A percentile compares a stretch with the other conserved stretches of the same genome.
Conservation (phyloP, 306 rosid species). For the Citrullus colocynthis region DNA sequence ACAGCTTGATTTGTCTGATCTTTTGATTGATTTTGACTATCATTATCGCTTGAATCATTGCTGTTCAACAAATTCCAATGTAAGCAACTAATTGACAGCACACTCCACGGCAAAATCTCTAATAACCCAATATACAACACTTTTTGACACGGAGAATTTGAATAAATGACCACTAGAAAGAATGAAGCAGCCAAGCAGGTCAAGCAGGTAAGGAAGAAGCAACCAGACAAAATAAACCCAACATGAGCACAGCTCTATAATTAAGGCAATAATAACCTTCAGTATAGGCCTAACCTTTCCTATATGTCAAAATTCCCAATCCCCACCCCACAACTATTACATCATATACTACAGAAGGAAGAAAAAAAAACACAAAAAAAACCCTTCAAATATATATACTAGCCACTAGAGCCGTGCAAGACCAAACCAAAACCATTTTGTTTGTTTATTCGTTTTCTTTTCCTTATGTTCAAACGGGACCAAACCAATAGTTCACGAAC, state of each 20-base stretch:
- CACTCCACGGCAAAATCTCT: background rate
- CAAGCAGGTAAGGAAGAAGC: background rate
- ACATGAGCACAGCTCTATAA: background rate
- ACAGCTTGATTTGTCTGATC: conserved; percentile 20
- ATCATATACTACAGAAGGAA: background rate
- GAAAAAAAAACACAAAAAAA: background rate
- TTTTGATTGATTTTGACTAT: conserved; percentile 19
- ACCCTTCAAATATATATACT: background rate
- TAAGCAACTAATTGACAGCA: conserved; percentile 23
- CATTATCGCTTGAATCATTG: conserved; percentile 22
- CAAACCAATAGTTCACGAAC: background rate
- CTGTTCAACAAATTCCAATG: conserved; percentile 32
- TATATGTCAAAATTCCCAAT: background rate
- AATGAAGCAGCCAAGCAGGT: too few relatives aligned
- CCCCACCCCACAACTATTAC: background rate
- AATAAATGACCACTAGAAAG: background rate
- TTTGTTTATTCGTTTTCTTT: background rate
- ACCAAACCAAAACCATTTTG: background rate
- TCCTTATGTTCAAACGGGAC: background rate
- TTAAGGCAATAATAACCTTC: background rate
- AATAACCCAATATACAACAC: background rate
- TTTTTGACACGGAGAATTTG: background rate
- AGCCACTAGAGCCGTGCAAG: background rate
- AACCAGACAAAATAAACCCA: background rate
- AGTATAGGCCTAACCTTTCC: background rate